phyloP scores from a whole-genome alignment of 2,329 filamentous ascomycete species.

The Trichoderma pleuroti region DNA sequence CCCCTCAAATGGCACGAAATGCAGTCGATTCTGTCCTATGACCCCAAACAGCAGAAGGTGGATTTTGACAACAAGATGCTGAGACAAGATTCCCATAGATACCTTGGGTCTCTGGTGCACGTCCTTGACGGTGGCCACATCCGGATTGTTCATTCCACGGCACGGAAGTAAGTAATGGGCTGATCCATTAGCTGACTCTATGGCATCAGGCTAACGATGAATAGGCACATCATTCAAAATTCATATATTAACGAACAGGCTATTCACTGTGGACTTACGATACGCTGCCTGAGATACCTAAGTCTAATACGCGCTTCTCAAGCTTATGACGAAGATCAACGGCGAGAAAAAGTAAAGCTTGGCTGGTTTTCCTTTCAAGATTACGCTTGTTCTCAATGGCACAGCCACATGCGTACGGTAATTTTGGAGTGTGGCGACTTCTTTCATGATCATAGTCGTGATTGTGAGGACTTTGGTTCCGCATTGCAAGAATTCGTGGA shows the following conservation, averaged over 20 bases:
- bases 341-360: not conserved
- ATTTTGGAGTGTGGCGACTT: not conserved
- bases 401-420: not conserved
- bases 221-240: not conserved
- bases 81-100: not conserved
- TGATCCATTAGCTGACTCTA: not conserved
- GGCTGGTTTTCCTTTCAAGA: constrained; percentile 10
- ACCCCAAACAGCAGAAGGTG: not conserved
- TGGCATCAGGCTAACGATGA: not conserved
- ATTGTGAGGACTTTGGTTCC: not conserved
- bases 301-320: not conserved
- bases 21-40: constrained; percentile 1
- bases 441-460: not conserved
- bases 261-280: not conserved
- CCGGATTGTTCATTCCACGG: constrained; percentile 5
- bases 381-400: constrained; percentile 10
- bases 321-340: not conserved
- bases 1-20: constrained; percentile 7
- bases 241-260: not conserved
- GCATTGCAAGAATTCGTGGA: not conserved
- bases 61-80: constrained; percentile 11
- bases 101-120: not conserved
- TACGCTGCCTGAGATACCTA: not conserved
- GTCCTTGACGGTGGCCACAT: not conserved
- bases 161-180: not conserved